Evolutionary conservation across 345 rosid genomes (phyloP), one percentile per base, ranked within the genome.

Genomic region (Murraya koenigii): DNA sequence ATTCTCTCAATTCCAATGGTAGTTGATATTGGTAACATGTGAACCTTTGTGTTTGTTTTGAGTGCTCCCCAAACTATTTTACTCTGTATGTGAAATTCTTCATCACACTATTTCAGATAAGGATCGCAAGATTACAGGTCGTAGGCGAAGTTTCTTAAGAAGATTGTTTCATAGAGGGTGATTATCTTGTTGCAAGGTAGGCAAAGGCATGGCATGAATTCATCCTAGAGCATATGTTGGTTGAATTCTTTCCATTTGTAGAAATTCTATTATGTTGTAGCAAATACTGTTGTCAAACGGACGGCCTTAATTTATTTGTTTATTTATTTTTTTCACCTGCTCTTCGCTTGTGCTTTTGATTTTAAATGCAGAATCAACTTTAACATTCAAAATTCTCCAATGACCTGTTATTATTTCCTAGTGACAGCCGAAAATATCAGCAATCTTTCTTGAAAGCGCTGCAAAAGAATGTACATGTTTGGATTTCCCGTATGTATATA

Each of bases 151-250:
- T 58, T 80, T 58, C 28, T 26, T 80, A 66, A 82, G 84, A 77
- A 83, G 85, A 85, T 84, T 80, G 72, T 68, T 74, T 35, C 0
- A 69, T 69, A 85, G 85, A 82, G 80, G 74, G 25, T 81, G 78
- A 84, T 71, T 66, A 22, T 30, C 55, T 44, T 25, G 14, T 44
- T 36, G 73, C 44, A 54, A 32, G 62, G 25, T 49, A 78, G 60
- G 74, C 65, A 52, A 33, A 78, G 60, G 74, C 65, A 52, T 26
- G 60, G 52, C 60, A 52, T 35, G 54, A 56, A 64, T 52, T 68
- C n/a, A 63, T 66, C 36, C 6, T 44, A 38, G 26, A 35, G 30
- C 2, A 17, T 64, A 23, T 36, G 8, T 38, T 58, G 52, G 25
- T 58, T 23, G 4, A 38, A 69, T 8, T 56, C 66, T 38, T 36